These are phyloP conservation scores for Mallotus japonicus DNA, from an alignment of 441 rosid species.

Conservation along the genomic window DNA sequence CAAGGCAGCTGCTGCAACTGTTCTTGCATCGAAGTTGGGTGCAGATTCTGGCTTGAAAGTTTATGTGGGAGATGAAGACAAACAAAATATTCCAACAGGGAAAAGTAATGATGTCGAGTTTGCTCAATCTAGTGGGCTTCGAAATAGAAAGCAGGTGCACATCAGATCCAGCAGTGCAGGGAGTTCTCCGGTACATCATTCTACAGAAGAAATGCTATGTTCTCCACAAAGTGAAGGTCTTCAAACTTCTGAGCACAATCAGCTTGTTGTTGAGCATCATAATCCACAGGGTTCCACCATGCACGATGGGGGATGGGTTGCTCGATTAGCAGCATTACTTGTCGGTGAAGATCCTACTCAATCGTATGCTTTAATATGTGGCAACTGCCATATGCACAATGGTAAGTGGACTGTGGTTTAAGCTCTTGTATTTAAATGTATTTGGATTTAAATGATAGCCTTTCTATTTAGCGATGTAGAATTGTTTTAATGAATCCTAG, in stretches of 20 bases:
- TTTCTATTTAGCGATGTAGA: not conserved
- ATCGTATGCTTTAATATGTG: conserved; percentile 87
- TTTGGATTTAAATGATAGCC: no score
- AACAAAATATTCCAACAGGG: conserved; percentile 38
- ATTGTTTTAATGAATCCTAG: not conserved
- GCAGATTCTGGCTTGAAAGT: conserved; percentile 89
- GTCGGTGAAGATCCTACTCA: conserved; percentile 94
- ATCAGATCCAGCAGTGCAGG: conserved; percentile 50
- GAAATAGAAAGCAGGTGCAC: conserved; percentile 61
- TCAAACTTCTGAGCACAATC: conserved; percentile 44
- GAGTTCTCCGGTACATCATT: conserved; percentile 38
- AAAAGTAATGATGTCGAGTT: conserved; percentile 66
- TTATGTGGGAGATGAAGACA: conserved; percentile 60
- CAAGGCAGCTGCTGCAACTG: conserved; percentile 92
- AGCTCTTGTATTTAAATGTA: not conserved
- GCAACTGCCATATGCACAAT: conserved; percentile 89
- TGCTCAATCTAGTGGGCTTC: conserved; percentile 60
- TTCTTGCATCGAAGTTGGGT: conserved; percentile 91
- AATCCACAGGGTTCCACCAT: conserved; percentile 47
- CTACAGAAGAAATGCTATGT: conserved; percentile 39
- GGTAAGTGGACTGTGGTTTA: conserved; percentile 41
- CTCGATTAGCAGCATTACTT: conserved; percentile 83
- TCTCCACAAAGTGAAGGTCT: conserved; percentile 37
- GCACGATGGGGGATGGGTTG: conserved; percentile 76
- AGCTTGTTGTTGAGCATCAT: conserved; percentile 59